These are phyloP conservation scores for Xylariaceae sp. DNA, from an alignment of 2,329 filamentous ascomycete genomes.

Conservation along the genomic window DNA sequence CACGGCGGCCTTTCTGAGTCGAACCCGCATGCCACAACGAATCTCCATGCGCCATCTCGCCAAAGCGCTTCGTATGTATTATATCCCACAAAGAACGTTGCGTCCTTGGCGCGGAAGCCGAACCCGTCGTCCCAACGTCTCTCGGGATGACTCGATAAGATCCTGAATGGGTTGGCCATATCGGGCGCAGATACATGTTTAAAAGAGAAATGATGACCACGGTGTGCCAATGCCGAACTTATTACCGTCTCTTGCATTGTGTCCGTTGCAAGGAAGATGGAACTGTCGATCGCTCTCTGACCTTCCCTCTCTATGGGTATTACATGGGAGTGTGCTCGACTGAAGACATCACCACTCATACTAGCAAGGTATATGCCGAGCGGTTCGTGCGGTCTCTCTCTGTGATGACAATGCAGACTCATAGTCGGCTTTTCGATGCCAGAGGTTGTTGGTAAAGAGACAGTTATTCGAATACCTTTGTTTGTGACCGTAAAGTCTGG, in stretches of 20 bases:
- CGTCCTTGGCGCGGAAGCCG: background rate
- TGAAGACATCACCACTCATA: background rate
- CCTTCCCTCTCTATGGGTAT: background rate
- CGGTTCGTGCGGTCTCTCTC: background rate
- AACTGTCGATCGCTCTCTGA: background rate
- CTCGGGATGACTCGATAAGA: no score
- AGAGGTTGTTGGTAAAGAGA: background rate
- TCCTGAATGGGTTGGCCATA: no score
- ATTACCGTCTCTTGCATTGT: background rate
- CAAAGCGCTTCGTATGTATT: background rate
- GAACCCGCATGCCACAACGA: background rate
- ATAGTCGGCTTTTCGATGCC: background rate
- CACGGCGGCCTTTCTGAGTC: background rate
- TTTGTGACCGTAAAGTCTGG: constrained; percentile 2
- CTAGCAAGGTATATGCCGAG: background rate
- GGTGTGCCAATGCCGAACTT: background rate
- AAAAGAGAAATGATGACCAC: background rate
- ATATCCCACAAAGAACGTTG: background rate
- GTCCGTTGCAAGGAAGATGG: background rate
- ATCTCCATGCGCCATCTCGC: background rate
- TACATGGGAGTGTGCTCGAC: background rate
- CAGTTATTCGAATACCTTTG: background rate
- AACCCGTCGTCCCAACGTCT: background rate
- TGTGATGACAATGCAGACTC: background rate
- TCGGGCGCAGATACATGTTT: no score